Evolutionary conservation across 1,284 basidiomycete genomes (phyloP).

Genomic region (Trichosporon inkin): DNA sequence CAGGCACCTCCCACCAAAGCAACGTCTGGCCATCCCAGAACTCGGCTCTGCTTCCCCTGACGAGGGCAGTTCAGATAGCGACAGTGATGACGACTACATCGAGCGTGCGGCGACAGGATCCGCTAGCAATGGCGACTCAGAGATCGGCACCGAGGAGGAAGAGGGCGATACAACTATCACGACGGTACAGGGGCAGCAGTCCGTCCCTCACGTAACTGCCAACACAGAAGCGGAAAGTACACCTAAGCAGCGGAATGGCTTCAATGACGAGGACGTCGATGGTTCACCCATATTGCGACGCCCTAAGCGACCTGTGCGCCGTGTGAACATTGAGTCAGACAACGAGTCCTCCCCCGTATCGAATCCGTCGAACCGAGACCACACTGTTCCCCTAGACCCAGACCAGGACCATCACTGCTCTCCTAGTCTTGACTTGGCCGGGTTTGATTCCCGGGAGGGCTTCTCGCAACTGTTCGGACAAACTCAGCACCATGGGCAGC

Average conservation of each 20-base stretch:
- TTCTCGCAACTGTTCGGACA: slow-evolving; percentile 46
- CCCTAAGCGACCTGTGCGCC: not conserved
- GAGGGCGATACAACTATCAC: not conserved
- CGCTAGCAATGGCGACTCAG: slow-evolving; percentile 12
- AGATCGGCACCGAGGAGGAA: slow-evolving; percentile 20
- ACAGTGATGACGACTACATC: slow-evolving; percentile 31
- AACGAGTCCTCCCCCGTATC: slow-evolving; percentile 22
- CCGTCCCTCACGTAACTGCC: no score
- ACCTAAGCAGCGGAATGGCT: no score
- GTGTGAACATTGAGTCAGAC: slow-evolving; percentile 29
- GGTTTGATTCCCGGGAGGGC: slow-evolving; percentile 28
- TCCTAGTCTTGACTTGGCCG: slow-evolving; percentile 24
- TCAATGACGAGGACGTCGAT: slow-evolving; percentile 17
- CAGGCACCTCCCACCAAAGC: slow-evolving; percentile 27
- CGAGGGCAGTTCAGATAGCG: slow-evolving; percentile 11
- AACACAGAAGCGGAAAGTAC: no score
- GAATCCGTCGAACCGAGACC: not conserved
- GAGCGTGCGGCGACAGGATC: slow-evolving; percentile 1
- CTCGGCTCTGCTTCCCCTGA: not conserved
- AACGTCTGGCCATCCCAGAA: slow-evolving; percentile 11
- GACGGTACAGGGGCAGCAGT: no score
- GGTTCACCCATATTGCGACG: slow-evolving; percentile 10
- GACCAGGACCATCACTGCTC: no score
- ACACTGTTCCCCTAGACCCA: not conserved
- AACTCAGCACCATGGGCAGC: slow-evolving; percentile 27